phyloP scores from a whole-genome alignment of 495 filamentous ascomycete genomes.

The Pseudevernia furfuracea region DNA sequence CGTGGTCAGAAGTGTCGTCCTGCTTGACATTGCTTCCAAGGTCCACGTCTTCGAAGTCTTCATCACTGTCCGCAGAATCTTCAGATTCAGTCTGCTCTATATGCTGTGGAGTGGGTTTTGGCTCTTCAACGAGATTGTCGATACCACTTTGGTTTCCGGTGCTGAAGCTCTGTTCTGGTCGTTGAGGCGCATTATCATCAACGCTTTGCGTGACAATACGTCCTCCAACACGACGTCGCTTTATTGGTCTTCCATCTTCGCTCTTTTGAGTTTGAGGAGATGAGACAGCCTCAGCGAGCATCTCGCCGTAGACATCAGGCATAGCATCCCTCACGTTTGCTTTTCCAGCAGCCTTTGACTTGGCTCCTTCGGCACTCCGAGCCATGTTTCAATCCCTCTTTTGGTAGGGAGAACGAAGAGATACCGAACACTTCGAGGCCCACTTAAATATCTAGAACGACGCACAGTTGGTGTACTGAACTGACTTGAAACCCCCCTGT shows the following conservation, averaged over 20 bases:
- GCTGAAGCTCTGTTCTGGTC: slow-evolving; percentile 5
- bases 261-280: slow-evolving; percentile 31
- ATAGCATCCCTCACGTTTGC: slow-evolving; percentile 28
- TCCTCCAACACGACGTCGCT: slow-evolving; percentile 39
- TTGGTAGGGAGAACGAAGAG: not conserved
- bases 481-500: not conserved
- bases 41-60: slow-evolving; percentile 67
- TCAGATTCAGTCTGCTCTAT: slow-evolving; percentile 40
- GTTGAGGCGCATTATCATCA: slow-evolving; percentile 10
- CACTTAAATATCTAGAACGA: not conserved
- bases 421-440: not conserved
- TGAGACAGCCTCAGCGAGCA: slow-evolving; percentile 57
- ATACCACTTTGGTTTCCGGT: slow-evolving; percentile 26
- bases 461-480: not conserved
- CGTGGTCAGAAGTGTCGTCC: slow-evolving; percentile 24
- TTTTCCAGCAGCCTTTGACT: not conserved
- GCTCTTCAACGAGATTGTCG: slow-evolving; percentile 19
- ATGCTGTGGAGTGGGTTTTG: slow-evolving; percentile 25
- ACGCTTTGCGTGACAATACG: slow-evolving; percentile 21
- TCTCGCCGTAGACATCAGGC: slow-evolving; percentile 55
- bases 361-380: not conserved
- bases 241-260: slow-evolving; percentile 34
- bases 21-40: slow-evolving; percentile 37
- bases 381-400: not conserved
- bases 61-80: slow-evolving; percentile 48